phyloP scores from a whole-genome alignment of 306 rosid species.

The Cicer bijugum region DNA sequence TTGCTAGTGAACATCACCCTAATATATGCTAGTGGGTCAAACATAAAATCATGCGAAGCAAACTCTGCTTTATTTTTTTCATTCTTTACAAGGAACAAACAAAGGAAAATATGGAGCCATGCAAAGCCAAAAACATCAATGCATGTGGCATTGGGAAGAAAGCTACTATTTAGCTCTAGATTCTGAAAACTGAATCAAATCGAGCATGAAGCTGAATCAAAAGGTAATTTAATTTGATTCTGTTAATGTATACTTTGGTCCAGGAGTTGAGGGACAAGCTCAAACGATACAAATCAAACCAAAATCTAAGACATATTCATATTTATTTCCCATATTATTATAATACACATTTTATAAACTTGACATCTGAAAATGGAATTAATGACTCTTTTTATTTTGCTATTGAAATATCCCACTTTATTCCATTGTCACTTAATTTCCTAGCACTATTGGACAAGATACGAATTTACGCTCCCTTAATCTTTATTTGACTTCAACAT shows the following conservation, averaged over 20 bases:
- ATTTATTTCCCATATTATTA: background rate
- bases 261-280: background rate
- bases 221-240: background rate
- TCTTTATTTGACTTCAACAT: no score
- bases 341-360: background rate
- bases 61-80: no score
- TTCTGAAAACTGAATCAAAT: background rate
- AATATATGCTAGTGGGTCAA: background rate
- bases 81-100: no score
- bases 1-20: background rate
- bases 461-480: no score
- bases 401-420: background rate
- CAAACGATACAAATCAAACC: background rate
- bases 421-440: background rate
- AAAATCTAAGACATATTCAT: background rate
- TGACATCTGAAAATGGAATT: background rate
- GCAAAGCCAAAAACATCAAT: background rate
- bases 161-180: background rate
- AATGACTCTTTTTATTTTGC: background rate
- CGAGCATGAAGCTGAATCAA: slow-evolving; percentile 1
- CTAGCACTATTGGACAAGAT: background rate
- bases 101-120: no score
- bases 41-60: background rate
- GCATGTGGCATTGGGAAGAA: background rate
- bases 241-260: slow-evolving; percentile 8